Evolutionary conservation across 305 asterid genomes (phyloP).

Genomic region (Withania somnifera): DNA sequence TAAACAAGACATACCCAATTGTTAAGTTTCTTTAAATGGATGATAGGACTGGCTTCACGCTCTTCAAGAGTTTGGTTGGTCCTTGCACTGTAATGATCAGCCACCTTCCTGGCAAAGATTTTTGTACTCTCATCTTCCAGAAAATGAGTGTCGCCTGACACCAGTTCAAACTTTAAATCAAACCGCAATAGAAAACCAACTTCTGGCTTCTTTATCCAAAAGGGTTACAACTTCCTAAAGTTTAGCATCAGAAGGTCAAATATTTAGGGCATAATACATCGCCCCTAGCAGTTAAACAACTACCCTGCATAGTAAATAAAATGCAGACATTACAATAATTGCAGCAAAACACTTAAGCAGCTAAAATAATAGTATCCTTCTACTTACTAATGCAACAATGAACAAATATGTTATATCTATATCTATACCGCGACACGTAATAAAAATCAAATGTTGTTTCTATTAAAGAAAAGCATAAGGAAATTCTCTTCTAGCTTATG

Average conservation of each 20-base stretch:
- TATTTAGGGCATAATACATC: constrained; percentile 1
- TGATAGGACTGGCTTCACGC: constrained; percentile 39
- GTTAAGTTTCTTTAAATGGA: constrained; percentile 41
- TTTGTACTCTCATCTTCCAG: constrained; percentile 74
- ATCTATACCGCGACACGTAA: not conserved
- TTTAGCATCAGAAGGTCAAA: not conserved
- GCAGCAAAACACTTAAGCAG: not conserved
- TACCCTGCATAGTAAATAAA: constrained; percentile 1
- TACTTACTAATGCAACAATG: not conserved
- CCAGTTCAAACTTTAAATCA: constrained; percentile 1
- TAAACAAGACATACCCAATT: constrained; percentile 31
- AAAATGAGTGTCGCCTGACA: constrained; percentile 46
- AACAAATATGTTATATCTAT: not conserved
- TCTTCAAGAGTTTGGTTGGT: constrained; percentile 90
- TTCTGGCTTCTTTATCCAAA: not conserved
- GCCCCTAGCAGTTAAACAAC: not conserved
- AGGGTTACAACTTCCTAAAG: not conserved
- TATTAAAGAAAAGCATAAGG: not conserved
- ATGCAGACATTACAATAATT: not conserved
- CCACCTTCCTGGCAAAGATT: constrained; percentile 78
- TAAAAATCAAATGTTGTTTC: not conserved
- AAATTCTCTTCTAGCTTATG: not conserved
- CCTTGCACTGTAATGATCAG: constrained; percentile 95
- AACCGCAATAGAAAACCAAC: not conserved
- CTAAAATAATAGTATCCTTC: not conserved